Percentiles rank a stretch among this genome's conserved stretches.
Evolutionary conservation across 139 green algal species (phyloP).

Genomic region (Coelastrella sp.): DNA sequence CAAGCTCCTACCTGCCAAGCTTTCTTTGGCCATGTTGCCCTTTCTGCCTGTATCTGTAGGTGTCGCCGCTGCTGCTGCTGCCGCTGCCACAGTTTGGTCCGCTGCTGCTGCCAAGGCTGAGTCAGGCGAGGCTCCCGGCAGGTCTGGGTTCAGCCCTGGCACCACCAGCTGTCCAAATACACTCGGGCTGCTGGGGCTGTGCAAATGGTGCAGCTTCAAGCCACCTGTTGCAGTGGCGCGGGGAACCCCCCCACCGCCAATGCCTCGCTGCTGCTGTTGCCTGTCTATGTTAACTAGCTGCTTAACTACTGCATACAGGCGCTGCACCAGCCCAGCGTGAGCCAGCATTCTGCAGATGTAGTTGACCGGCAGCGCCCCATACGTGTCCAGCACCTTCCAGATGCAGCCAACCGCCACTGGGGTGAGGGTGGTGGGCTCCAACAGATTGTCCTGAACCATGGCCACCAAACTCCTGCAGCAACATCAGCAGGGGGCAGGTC

Average conservation of each 20-base stretch:
- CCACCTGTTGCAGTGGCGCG: background rate
- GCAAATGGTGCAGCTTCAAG: slow-evolving; percentile 30
- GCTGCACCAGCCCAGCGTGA: slow-evolving; percentile 59
- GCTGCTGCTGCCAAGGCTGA: background rate
- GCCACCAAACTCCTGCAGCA: slow-evolving; percentile 30
- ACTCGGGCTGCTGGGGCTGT: background rate
- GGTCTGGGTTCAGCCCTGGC: background rate
- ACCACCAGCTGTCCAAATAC: slow-evolving; percentile 10
- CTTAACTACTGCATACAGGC: slow-evolving; percentile 69
- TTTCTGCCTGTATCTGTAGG: background rate
- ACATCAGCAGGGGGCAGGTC: background rate
- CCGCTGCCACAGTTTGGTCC: background rate
- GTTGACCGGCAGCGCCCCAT: slow-evolving; percentile 63
- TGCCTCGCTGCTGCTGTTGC: slow-evolving; percentile 32
- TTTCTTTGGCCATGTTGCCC: background rate
- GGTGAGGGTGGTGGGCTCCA: slow-evolving; percentile 51
- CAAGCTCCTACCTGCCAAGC: background rate
- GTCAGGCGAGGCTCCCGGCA: background rate
- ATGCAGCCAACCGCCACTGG: slow-evolving; percentile 62
- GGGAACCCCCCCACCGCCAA: background rate
- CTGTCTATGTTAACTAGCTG: slow-evolving; percentile 43
- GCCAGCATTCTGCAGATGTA: slow-evolving; percentile 78
- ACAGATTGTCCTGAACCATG: slow-evolving; percentile 50
- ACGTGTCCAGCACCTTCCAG: slow-evolving; percentile 69
- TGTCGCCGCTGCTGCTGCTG: background rate